Conservation (phyloP, 148 eudicot species). For the Pouteria glomerata region DNA sequence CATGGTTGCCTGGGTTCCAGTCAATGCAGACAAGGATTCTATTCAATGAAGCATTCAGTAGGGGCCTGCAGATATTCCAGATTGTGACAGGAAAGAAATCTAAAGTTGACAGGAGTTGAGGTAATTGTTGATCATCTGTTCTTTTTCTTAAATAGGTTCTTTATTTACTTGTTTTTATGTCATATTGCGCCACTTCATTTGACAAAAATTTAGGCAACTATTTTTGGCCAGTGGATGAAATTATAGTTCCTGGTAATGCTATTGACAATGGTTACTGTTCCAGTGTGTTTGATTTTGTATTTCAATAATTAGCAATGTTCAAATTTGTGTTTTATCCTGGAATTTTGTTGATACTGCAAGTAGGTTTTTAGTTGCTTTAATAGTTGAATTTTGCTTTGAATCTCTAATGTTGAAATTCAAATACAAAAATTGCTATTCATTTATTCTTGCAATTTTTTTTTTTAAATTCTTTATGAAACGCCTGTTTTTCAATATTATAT, state of each 20-base stretch:
- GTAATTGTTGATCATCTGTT: constrained; percentile 13
- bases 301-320: neutral
- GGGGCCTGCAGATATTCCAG: constrained; percentile 75
- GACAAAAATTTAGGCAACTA: no score
- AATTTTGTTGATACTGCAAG: neutral
- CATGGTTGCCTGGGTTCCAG: constrained; percentile 92
- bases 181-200: neutral
- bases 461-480: neutral
- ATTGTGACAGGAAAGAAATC: constrained; percentile 62
- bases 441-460: neutral
- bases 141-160: neutral
- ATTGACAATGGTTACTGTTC: neutral
- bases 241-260: neutral
- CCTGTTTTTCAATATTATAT: no score
- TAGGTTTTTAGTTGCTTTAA: neutral
- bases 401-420: neutral
- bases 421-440: neutral
- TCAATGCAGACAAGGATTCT: constrained; percentile 87
- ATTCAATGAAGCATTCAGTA: constrained; percentile 83
- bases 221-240: neutral
- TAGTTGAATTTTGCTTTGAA: neutral
- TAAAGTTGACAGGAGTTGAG: constrained; percentile 26
- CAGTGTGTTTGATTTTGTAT: neutral
- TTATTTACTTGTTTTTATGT: neutral
- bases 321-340: neutral